These are phyloP conservation scores for Scutellaria baicalensis DNA, from an alignment of 257 asterid species.

Conservation along the genomic window DNA sequence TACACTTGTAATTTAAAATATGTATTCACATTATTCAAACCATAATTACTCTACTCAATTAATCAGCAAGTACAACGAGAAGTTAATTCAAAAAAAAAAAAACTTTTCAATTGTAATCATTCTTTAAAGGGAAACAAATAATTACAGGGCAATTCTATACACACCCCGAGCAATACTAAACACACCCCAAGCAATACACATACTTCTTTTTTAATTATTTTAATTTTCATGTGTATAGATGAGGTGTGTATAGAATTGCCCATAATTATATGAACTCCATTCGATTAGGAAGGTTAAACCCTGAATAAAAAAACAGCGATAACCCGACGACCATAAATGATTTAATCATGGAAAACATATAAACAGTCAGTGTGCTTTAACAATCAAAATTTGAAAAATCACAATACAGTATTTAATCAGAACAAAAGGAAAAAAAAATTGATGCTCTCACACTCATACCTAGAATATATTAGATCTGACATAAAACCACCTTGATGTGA, in stretches of 20 bases:
- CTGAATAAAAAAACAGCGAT: neutral
- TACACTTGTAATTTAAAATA: neutral
- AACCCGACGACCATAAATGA: neutral
- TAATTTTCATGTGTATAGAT: no score
- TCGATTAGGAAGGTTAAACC: neutral
- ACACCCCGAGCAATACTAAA: no score
- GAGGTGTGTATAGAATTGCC: no score
- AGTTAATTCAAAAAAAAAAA: neutral
- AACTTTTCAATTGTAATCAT: no score
- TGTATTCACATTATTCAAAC: neutral
- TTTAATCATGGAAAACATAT: neutral
- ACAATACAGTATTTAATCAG: neutral
- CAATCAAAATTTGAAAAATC: neutral
- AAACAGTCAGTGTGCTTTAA: neutral
- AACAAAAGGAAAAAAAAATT: neutral
- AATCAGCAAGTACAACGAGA: neutral
- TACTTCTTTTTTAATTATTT: no score
- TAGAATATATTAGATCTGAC: conserved; percentile 11
- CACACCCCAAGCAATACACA: no score
- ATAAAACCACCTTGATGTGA: neutral
- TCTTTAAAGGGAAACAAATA: no score
- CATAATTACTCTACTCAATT: neutral
- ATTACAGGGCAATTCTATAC: no score
- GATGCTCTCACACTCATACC: neutral
- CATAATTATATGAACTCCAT: no score